These are phyloP conservation scores for Penicillium waksmanii DNA, from an alignment of 495 filamentous ascomycete species.

Conservation along the genomic window DNA sequence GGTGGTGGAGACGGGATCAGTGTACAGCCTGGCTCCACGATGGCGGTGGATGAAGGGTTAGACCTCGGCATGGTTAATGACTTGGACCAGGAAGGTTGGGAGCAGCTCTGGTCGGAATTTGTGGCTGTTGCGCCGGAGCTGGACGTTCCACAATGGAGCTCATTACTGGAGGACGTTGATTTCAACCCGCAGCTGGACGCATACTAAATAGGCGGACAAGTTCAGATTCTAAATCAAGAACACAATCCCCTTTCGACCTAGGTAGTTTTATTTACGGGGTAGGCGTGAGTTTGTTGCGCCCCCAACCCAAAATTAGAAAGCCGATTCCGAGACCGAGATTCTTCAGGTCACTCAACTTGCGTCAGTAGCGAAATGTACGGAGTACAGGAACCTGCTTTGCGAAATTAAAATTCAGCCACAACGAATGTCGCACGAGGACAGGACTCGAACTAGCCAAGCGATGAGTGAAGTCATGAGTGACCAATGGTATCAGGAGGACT, in stretches of 20 bases:
- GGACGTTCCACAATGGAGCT: slow-evolving; percentile 33
- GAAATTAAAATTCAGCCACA: slow-evolving; percentile 5
- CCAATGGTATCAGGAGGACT: slow-evolving; percentile 17
- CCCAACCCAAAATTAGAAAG: background rate
- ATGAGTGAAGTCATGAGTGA: slow-evolving; percentile 23
- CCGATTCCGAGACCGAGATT: background rate
- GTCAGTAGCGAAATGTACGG: background rate
- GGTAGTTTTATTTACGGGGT: background rate
- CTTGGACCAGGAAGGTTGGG: slow-evolving; percentile 26
- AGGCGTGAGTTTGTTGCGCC: background rate
- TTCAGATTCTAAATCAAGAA: too few species aligned
- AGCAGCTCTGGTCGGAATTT: slow-evolving; percentile 31
- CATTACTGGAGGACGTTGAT: slow-evolving; percentile 28
- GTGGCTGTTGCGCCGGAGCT: slow-evolving; percentile 31
- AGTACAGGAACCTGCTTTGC: slow-evolving; percentile 4
- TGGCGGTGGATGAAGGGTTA: background rate
- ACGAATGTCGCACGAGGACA: slow-evolving; percentile 1
- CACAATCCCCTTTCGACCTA: too few species aligned
- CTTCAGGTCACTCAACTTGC: background rate
- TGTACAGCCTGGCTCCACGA: slow-evolving; percentile 8
- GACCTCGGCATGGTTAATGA: slow-evolving; percentile 15
- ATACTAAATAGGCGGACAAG: slow-evolving; percentile 3
- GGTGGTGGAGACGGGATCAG: background rate
- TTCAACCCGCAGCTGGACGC: slow-evolving; percentile 18
- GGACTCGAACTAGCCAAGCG: slow-evolving; percentile 7